Base-by-base conservation (phyloP, 2,329 filamentous ascomycete species). In the Diaporthe helianthi region DNA sequence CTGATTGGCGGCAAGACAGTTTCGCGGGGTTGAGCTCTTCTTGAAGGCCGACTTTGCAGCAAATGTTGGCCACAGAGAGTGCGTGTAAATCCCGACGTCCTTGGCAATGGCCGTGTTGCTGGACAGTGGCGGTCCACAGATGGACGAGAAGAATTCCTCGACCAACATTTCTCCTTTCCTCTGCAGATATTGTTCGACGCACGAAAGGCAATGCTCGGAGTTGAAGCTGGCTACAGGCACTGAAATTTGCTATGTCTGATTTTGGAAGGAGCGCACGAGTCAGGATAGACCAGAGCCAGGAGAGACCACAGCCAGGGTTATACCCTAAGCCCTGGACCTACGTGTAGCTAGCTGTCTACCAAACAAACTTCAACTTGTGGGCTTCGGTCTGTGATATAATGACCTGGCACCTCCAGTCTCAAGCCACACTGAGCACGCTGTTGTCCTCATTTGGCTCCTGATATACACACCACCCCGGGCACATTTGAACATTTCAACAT, bases 51-150 rank as follows among this genome's bases (percentile, higher is more conserved):
- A 84, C 76, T 91, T 91, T 77, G 94, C 88, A n/a, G 89, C 86
- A 72, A 91, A 87, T 66, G 91, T 86, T 49, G 94, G 94, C 75
- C 93, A 92, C 75, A 94, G 87, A 72, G 93, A 90, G 80, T 97
- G 92, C 68, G 92, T 80, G 81, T 97, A 96, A 77, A 98, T 93
- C 75, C 93, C 93, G 61, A 93, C 90, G 81, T 98, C 94, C 80
- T 95, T 90, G 69, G 87, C 84, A 65, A 90, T 83, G 72, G 87
- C 85, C 2, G 88, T 90, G 76, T 89, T 90, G 75, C 88, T 85
- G 71, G 86, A 81, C 69, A 89, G 79, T 4, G 85, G 87, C 54
- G 85, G 83, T 29, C 88, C 88, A 67, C 83, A 83, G 71, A 89
- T 83, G 64, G 88, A 82, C 44, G 87, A 86, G 72, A 90, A 83